Evolutionary conservation across 1,139 yeast species (phyloP).

Genomic region (Hansenula anomala): DNA sequence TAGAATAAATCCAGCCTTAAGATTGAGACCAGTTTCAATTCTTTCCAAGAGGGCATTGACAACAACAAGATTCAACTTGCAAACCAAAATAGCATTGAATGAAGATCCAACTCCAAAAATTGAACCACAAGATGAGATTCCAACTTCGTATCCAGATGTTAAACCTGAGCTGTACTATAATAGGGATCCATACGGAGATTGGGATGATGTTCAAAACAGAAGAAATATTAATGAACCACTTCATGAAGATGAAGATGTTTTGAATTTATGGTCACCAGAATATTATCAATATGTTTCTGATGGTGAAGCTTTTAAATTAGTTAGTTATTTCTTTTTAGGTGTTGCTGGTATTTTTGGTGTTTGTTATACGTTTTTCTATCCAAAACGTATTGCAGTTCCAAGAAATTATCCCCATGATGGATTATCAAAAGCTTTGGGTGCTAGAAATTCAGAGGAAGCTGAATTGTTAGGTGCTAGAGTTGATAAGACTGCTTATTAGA

Average conservation of each 20-base stretch:
- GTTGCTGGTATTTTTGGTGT: conserved; percentile 50
- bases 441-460: conserved; percentile 37
- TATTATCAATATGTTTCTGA: conserved; percentile 59
- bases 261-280: conserved; percentile 89
- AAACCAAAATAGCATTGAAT: not conserved
- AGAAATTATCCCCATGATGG: conserved; percentile 76
- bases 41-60: not conserved
- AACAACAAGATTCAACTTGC: too few species aligned
- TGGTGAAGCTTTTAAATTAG: conserved; percentile 51
- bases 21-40: too few species aligned
- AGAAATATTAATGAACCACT: conserved; percentile 74
- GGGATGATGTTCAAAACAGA: conserved; percentile 80
- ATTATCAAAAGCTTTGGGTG: conserved; percentile 56
- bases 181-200: conserved; percentile 67
- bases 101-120: not conserved
- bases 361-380: conserved; percentile 56
- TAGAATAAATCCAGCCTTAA: too few species aligned
- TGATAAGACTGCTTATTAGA: conserved; percentile 11
- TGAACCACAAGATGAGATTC: conserved; percentile 2
- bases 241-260: conserved; percentile 64
- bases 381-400: conserved; percentile 74
- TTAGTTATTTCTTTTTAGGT: conserved; percentile 47
- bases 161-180: conserved; percentile 46
- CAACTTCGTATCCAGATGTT: conserved; percentile 37
- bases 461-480: conserved; percentile 30